Conservation (phyloP, 1,139 yeast species). For the Candida sp. region DNA sequence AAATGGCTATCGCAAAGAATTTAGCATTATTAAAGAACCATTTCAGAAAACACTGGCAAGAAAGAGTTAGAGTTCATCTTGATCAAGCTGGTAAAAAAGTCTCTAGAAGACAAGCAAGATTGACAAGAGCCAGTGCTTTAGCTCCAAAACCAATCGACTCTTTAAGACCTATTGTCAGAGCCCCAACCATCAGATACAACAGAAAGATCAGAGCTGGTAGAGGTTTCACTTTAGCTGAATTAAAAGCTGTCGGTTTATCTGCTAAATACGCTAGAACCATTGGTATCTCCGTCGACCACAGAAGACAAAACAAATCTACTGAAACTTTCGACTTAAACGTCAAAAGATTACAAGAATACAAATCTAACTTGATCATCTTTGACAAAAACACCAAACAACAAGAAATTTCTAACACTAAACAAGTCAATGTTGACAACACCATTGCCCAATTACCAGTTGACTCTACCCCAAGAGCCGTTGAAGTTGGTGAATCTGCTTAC, state of each 20-base stretch:
- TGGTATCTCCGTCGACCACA: constrained; percentile 99
- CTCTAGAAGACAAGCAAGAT: constrained; percentile 94
- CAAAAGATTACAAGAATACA: constrained; percentile 95
- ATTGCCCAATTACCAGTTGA: constrained; percentile 75
- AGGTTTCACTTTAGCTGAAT: constrained; percentile 98
- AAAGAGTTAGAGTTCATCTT: constrained; percentile 98
- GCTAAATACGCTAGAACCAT: constrained; percentile 97
- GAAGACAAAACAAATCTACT: constrained; percentile 98
- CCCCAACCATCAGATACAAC: constrained; percentile 98
- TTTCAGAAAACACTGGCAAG: constrained; percentile 99
- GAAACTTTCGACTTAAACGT: constrained; percentile 96
- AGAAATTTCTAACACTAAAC: constrained; percentile 68
- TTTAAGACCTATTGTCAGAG: constrained; percentile 97
- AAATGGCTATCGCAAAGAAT: constrained; percentile 94
- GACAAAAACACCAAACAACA: constrained; percentile 81
- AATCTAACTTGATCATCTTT: constrained; percentile 92
- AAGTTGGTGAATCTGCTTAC: constrained; percentile 83
- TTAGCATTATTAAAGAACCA: constrained; percentile 96
- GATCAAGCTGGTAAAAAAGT: constrained; percentile 99
- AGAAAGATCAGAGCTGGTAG: constrained; percentile 99
- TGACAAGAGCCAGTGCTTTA: constrained; percentile 87
- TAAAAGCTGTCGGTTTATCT: constrained; percentile 96
- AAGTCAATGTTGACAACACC: constrained; percentile 73
- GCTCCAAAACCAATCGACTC: constrained; percentile 98
- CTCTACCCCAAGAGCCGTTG: constrained; percentile 87